Evolutionary conservation across 257 asterid genomes (phyloP).

Genomic region (Solanum sejunctum): DNA sequence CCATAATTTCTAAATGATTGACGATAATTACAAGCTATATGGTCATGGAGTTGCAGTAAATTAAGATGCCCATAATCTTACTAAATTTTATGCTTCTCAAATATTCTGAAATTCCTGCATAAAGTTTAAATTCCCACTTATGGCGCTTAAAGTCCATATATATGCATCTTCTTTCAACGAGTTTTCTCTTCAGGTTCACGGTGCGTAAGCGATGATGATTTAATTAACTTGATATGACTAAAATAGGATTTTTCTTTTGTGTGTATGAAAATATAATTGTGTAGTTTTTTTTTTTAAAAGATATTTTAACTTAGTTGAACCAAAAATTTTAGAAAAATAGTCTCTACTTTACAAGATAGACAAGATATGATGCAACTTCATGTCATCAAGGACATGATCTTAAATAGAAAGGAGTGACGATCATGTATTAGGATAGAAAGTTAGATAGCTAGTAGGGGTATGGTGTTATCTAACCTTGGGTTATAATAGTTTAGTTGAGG

Average conservation of each 20-base stretch:
- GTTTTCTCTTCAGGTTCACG: background rate
- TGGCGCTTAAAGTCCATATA: background rate
- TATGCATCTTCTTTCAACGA: background rate
- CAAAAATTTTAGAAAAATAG: too few relatives aligned
- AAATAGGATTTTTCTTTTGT: background rate
- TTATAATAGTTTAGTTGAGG: too few relatives aligned
- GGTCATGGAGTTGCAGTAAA: background rate
- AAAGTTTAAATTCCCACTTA: background rate
- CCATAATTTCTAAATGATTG: background rate
- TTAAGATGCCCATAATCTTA: background rate
- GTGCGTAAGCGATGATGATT: background rate
- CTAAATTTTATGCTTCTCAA: background rate
- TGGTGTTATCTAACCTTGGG: too few relatives aligned
- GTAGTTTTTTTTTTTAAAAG: background rate
- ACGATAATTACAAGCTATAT: background rate
- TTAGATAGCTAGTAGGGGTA: too few relatives aligned
- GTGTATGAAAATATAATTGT: background rate
- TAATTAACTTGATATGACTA: background rate
- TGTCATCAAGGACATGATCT: too few relatives aligned
- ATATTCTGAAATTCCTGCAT: background rate
- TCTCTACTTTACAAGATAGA: too few relatives aligned
- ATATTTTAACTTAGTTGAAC: background rate
- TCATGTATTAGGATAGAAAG: too few relatives aligned
- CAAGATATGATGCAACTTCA: too few relatives aligned
- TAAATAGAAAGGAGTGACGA: too few relatives aligned